Percentiles rank a stretch among this genome's conserved stretches.
These are phyloP conservation scores for Achaetomium macrosporum DNA, from an alignment of 2,329 filamentous ascomycete genomes.

Conservation along the genomic window DNA sequence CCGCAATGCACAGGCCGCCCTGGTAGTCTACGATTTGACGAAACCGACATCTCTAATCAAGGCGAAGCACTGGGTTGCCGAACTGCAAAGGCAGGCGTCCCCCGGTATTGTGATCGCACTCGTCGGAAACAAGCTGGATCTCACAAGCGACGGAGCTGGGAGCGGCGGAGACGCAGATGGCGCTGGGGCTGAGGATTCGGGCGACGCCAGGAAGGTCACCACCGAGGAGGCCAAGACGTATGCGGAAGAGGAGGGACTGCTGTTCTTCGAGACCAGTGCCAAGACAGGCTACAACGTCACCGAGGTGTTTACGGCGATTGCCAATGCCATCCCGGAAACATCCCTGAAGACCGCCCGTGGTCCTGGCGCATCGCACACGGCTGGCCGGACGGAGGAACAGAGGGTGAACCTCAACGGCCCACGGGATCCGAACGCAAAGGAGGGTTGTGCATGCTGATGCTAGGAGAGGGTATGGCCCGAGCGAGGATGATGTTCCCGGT, in stretches of 20 bases:
- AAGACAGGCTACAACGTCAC: constrained; percentile 93
- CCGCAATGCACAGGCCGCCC: constrained; percentile 93
- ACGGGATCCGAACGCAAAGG: constrained; percentile 70
- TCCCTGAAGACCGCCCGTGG: constrained; percentile 84
- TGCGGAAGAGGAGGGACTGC: constrained; percentile 84
- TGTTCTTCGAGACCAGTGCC: constrained; percentile 98
- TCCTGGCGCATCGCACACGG: constrained; percentile 54
- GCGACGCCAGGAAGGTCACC: constrained; percentile 78
- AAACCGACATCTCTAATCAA: constrained; percentile 93
- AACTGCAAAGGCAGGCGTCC: constrained; percentile 91
- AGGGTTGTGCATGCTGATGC: constrained; percentile 77
- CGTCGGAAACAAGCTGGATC: constrained; percentile 93
- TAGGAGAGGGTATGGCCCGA: neutral
- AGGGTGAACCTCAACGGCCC: constrained; percentile 78
- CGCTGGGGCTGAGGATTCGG: constrained; percentile 52
- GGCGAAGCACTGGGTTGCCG: constrained; percentile 97
- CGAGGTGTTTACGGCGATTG: constrained; percentile 96
- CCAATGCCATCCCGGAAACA: constrained; percentile 95
- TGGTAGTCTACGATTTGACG: constrained; percentile 97
- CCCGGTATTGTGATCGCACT: constrained; percentile 96
- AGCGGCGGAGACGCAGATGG: constrained; percentile 42
- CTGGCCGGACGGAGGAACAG: constrained; percentile 59
- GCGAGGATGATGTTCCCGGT: constrained; percentile 9
- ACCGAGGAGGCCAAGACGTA: constrained; percentile 90
- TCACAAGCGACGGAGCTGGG: constrained; percentile 57